phyloP scores from a whole-genome alignment of 371 early-diverging fungal genomes.

The Syncephalastrum monosporum region DNA sequence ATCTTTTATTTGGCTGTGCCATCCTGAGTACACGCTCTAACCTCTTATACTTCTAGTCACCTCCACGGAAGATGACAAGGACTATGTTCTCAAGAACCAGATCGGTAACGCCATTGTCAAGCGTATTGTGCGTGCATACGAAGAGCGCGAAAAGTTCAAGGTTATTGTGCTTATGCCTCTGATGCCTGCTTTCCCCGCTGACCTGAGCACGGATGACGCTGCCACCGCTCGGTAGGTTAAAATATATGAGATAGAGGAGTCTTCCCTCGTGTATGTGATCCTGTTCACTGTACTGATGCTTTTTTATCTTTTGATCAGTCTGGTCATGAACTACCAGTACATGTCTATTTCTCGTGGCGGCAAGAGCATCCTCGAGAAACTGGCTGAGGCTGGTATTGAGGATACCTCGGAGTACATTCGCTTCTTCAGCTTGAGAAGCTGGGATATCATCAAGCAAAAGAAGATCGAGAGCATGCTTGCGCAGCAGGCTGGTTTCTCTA shows the following conservation, averaged over 20 bases:
- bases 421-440: conserved; percentile 71
- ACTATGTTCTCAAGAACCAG: conserved; percentile 65
- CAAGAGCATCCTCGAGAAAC: conserved; percentile 56
- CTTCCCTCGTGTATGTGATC: too few species aligned
- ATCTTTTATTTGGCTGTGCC: background rate
- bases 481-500: conserved; percentile 33
- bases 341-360: conserved; percentile 71
- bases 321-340: conserved; percentile 79
- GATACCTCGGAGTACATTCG: conserved; percentile 65
- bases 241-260: background rate
- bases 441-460: conserved; percentile 56
- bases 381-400: conserved; percentile 54
- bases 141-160: conserved; percentile 70
- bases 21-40: conserved; percentile 10
- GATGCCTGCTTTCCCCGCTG: conserved; percentile 91
- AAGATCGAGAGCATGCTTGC: conserved; percentile 35
- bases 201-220: conserved; percentile 74
- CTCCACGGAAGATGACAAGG: conserved; percentile 50
- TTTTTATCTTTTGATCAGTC: conserved; percentile 19
- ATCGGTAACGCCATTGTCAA: conserved; percentile 80
- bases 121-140: conserved; percentile 78
- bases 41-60: conserved; percentile 53
- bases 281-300: background rate
- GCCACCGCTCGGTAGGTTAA: conserved; percentile 62
- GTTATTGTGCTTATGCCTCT: conserved; percentile 90